Percentiles rank a stretch among this genome's conserved stretches.
phyloP scores from a whole-genome alignment of 23 red algal species.

The Porphyridium purpureum region DNA sequence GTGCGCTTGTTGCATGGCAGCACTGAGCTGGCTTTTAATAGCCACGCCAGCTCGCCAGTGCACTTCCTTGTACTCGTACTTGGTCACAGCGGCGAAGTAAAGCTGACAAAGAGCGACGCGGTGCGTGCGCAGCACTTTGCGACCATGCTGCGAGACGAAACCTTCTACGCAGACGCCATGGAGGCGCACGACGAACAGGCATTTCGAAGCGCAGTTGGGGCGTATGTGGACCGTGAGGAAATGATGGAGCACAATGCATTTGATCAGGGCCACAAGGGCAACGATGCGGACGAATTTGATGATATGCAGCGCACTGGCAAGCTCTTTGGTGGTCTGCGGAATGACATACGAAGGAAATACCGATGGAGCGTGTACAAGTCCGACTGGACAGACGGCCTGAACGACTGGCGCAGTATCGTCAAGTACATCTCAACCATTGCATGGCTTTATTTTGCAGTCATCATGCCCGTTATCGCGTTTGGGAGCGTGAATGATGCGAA shows the following conservation, averaged over 20 bases:
- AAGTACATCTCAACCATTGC: conserved; percentile 78
- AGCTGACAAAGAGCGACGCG: conserved; percentile 31
- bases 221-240: conserved; percentile 11
- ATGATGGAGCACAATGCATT: conserved; percentile 5
- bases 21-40: no score
- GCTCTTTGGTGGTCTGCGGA: conserved; percentile 43
- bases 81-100: conserved; percentile 24
- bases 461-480: conserved; percentile 87
- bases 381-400: conserved; percentile 64
- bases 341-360: conserved; percentile 35
- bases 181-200: conserved; percentile 7
- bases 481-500: conserved; percentile 55
- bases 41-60: no score
- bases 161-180: conserved; percentile 54
- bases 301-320: conserved; percentile 38
- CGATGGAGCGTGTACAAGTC: conserved; percentile 40
- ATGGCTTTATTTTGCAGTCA: conserved; percentile 75
- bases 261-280: background rate
- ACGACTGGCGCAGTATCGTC: conserved; percentile 25
- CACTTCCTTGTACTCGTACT: conserved; percentile 70
- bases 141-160: conserved; percentile 62
- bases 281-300: conserved; percentile 11
- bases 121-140: conserved; percentile 63
- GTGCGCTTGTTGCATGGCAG: no score
- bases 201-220: conserved; percentile 39